Conservation (phyloP, 768 basidiomycete genomes). For the Xerocomus spinulosus region DNA sequence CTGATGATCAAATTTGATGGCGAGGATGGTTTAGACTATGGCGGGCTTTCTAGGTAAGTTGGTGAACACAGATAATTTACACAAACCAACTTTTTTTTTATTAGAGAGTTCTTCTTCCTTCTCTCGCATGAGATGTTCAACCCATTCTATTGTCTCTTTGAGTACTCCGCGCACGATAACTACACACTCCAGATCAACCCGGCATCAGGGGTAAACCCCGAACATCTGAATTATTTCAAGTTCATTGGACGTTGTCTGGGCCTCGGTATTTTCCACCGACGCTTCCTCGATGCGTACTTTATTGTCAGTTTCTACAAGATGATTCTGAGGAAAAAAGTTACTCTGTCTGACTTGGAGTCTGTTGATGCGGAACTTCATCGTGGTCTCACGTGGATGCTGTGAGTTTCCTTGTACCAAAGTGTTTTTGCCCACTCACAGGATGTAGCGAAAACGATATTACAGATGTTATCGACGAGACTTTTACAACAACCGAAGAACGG, state of each 20-base stretch:
- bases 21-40: slow-evolving; percentile 98
- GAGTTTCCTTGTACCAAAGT: slow-evolving; percentile 30
- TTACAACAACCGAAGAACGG: slow-evolving; percentile 94
- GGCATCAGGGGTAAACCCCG: slow-evolving; percentile 95
- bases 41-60: slow-evolving; percentile 87
- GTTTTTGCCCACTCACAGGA: slow-evolving; percentile 10
- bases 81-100: slow-evolving; percentile 10
- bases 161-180: slow-evolving; percentile 99
- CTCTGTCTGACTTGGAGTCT: slow-evolving; percentile 88
- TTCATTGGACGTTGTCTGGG: slow-evolving; percentile 96
- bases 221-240: slow-evolving; percentile 99
- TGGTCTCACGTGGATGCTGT: slow-evolving; percentile 99
- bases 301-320: slow-evolving; percentile 99
- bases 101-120: slow-evolving; percentile 99
- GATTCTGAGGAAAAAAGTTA: slow-evolving; percentile 98
- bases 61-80: background rate
- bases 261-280: slow-evolving; percentile 96
- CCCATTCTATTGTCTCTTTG: slow-evolving; percentile 99
- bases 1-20: slow-evolving; percentile 99
- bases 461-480: slow-evolving; percentile 96
- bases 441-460: slow-evolving; percentile 95
- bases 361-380: slow-evolving; percentile 95
- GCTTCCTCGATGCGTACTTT: slow-evolving; percentile 99
- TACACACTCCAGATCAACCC: slow-evolving; percentile 99
- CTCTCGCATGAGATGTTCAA: slow-evolving; percentile 99